Evolutionary conservation across 192 early-diverging fungal species (phyloP).

Genomic region (Coemansia sp.): DNA sequence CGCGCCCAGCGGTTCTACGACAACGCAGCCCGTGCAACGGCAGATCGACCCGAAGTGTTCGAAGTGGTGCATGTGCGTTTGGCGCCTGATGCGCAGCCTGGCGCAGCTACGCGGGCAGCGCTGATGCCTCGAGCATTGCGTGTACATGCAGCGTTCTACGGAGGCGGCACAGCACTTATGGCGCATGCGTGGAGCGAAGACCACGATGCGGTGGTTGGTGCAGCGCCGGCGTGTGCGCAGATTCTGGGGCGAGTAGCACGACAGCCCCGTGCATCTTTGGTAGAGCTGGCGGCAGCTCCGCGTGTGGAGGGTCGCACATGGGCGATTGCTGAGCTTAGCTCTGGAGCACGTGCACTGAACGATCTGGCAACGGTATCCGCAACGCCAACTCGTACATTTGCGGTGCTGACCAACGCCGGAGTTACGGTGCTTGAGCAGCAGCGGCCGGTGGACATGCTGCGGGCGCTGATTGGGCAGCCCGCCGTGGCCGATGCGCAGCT

Average conservation of each 20-base stretch:
- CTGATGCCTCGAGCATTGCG: conserved; percentile 19
- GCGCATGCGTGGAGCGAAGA: conserved; percentile 68
- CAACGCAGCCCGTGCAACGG: not conserved
- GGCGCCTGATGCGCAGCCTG: conserved; percentile 55
- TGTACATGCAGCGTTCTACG: conserved; percentile 68
- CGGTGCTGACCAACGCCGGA: conserved; percentile 78
- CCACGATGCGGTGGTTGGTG: conserved; percentile 65
- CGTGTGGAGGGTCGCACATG: conserved; percentile 80
- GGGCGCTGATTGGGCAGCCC: conserved; percentile 57
- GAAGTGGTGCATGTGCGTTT: conserved; percentile 69
- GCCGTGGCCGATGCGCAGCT: conserved; percentile 45
- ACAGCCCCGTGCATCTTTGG: conserved; percentile 41
- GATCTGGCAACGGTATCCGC: conserved; percentile 66
- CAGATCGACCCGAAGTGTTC: conserved; percentile 56
- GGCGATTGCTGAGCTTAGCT: conserved; percentile 67
- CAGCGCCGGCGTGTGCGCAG: conserved; percentile 65
- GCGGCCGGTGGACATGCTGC: conserved; percentile 75
- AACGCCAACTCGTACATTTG: conserved; percentile 61
- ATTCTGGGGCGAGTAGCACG: conserved; percentile 39
- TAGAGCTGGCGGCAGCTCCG: conserved; percentile 53
- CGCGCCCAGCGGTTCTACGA: conserved; percentile 47
- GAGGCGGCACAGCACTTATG: conserved; percentile 66
- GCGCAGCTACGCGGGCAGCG: not conserved
- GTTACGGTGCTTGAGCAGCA: conserved; percentile 67
- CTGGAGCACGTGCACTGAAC: conserved; percentile 50